Evolutionary conservation across 2,329 filamentous ascomycete species (phyloP), one percentile per base, ranked within the genome.

Genomic region (Microdochium paspali): DNA sequence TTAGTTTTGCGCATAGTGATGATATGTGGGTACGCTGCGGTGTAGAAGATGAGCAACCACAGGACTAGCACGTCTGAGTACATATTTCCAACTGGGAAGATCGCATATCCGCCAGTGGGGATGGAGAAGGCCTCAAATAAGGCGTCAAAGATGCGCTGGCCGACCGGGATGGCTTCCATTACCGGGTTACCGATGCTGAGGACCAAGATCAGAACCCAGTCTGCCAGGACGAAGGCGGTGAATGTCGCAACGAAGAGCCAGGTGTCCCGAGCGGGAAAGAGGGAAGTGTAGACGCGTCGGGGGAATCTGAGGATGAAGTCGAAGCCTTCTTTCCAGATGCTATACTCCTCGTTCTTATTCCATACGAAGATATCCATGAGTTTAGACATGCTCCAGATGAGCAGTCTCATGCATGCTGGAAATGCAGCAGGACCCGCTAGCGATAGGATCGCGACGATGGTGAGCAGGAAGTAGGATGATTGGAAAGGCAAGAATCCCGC

Each of bases 1-100:
- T 87, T 87, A 32, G 82, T 84, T 58, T 82, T 79, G 24, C 83
- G 76, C 64, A 84, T 77, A 1, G 76, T 80, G 49, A 84, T 79
- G 24, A 77, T 74, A 21, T 83, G 73, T 0, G 81, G 80, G 50
- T 80, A 83, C 2, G 74, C 77, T 1, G 79, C 79, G 39, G 84
- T 77, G 60, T 84, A 84, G 77, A 84, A 84, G 68, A 82, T 80
- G 47, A 83, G 71, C 12, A 82, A 67, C 54, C 80, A 83, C 2
- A 79, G 62, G 1, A 84, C 70, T 50, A 82, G 74, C 2, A 83
- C 66, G 2, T 77, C 79, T 5, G 80, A 77, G 32, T 74, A 74
- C 2, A 74, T 49, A 20, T 65, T 61, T 20, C 70, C 65, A 40
- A 78, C 72, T 2, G 64, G 64, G 46, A 78, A 70, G 26, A 78